Conservation (phyloP, 495 filamentous ascomycete genomes). For the Penicillium psychrofluorescens region DNA sequence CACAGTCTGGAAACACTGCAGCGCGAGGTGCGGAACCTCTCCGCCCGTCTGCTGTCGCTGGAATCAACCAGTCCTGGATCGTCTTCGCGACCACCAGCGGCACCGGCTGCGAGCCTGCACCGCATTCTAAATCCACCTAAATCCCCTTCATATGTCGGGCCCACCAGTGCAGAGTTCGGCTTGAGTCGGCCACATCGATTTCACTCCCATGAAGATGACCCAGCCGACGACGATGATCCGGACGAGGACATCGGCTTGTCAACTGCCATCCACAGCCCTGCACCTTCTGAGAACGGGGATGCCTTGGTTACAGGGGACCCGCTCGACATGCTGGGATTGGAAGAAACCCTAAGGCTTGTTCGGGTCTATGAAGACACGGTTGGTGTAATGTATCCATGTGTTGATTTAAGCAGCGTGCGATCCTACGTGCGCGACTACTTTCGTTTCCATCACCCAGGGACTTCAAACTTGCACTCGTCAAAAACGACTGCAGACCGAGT, state of each 20-base stretch:
- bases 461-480: slow-evolving; percentile 35
- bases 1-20: slow-evolving; percentile 22
- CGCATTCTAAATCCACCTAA: slow-evolving; percentile 31
- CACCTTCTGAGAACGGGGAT: slow-evolving; percentile 7
- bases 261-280: slow-evolving; percentile 14
- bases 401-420: slow-evolving; percentile 59
- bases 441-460: slow-evolving; percentile 23
- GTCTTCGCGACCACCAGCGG: neutral
- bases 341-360: slow-evolving; percentile 63
- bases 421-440: slow-evolving; percentile 38
- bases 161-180: slow-evolving; percentile 38
- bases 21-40: slow-evolving; percentile 24
- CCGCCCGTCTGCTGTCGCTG: slow-evolving; percentile 25
- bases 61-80: slow-evolving; percentile 13
- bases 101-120: slow-evolving; percentile 8
- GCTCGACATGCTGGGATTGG: slow-evolving; percentile 23
- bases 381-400: slow-evolving; percentile 75
- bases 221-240: neutral
- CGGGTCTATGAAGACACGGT: slow-evolving; percentile 71
- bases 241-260: slow-evolving; percentile 14
- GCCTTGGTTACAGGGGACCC: slow-evolving; percentile 6
- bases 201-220: neutral
- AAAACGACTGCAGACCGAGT: slow-evolving; percentile 42
- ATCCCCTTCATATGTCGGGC: slow-evolving; percentile 32
- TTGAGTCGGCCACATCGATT: slow-evolving; percentile 10